These are phyloP conservation scores for Aphanomyces astaci DNA, from an alignment of 352 stramenopile species.

Conservation along the genomic window DNA sequence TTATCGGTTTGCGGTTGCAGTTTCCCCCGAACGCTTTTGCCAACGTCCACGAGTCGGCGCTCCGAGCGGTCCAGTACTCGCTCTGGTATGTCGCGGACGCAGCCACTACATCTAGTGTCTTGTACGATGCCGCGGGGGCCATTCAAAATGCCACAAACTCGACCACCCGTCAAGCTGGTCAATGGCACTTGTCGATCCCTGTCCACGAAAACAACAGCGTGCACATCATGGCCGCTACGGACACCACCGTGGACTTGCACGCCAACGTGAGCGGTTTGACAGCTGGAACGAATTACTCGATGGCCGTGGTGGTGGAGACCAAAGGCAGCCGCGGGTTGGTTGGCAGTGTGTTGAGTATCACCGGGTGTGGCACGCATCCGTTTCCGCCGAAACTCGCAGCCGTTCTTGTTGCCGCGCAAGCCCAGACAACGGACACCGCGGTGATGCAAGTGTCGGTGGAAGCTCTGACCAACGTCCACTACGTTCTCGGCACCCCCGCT, in stretches of 20 bases:
- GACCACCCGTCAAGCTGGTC: slow-evolving; percentile 17
- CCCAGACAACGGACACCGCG: slow-evolving; percentile 43
- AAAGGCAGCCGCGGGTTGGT: slow-evolving; percentile 44
- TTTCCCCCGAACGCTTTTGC: slow-evolving; percentile 37
- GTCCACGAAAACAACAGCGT: not conserved
- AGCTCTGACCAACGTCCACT: slow-evolving; percentile 45
- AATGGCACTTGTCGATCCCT: not conserved
- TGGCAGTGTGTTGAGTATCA: slow-evolving; percentile 25
- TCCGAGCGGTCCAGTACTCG: slow-evolving; percentile 31
- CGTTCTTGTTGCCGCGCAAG: slow-evolving; percentile 31
- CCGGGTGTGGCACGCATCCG: slow-evolving; percentile 40
- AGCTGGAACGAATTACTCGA: slow-evolving; percentile 39
- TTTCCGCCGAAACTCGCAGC: slow-evolving; percentile 37
- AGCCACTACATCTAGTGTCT: slow-evolving; percentile 1
- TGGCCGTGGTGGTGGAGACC: slow-evolving; percentile 45
- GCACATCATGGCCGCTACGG: slow-evolving; percentile 1
- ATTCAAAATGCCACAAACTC: slow-evolving; percentile 12
- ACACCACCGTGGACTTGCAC: slow-evolving; percentile 25
- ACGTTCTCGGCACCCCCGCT: slow-evolving; percentile 22
- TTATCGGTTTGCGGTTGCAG: slow-evolving; percentile 36
- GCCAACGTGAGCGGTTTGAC: slow-evolving; percentile 34
- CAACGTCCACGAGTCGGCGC: slow-evolving; percentile 20
- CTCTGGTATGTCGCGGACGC: slow-evolving; percentile 42
- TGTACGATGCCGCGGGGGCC: not conserved
- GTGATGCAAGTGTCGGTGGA: slow-evolving; percentile 38